phyloP scores from a whole-genome alignment of 257 asterid species.

The Petrea volubilis region DNA sequence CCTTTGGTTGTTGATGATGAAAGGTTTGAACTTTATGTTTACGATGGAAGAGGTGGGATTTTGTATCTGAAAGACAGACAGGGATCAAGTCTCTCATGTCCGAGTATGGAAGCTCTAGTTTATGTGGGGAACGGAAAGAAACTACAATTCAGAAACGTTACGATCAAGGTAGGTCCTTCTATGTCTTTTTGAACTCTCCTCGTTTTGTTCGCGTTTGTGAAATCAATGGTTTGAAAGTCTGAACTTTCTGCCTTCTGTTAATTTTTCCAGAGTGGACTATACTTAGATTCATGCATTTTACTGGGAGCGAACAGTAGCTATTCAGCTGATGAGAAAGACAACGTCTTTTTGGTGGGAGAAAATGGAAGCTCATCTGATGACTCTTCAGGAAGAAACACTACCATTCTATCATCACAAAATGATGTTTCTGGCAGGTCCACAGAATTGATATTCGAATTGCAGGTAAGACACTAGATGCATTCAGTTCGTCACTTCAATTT shows the following conservation, averaged over 20 bases:
- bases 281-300: conserved; percentile 80
- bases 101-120: conserved; percentile 74
- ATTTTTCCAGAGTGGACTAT: conserved; percentile 64
- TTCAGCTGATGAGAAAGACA: conserved; percentile 73
- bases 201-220: conserved; percentile 11
- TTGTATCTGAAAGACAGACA: conserved; percentile 77
- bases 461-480: conserved; percentile 43
- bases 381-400: conserved; percentile 40
- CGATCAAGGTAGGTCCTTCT: conserved; percentile 60
- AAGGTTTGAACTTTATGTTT: conserved; percentile 67
- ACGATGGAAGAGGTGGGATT: conserved; percentile 93
- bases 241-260: conserved; percentile 23
- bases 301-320: conserved; percentile 92
- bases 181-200: conserved; percentile 8
- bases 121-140: conserved; percentile 90
- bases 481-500: conserved; percentile 1
- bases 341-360: conserved; percentile 63
- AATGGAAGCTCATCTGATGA: conserved; percentile 41
- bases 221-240: not conserved
- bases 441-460: conserved; percentile 74
- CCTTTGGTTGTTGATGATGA: conserved; percentile 92
- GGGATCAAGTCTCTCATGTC: conserved; percentile 56
- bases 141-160: conserved; percentile 84
- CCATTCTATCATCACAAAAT: conserved; percentile 38
- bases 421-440: conserved; percentile 51